Evolutionary conservation across 1,139 yeast species (phyloP).

Genomic region (Yarrowia galli): DNA sequence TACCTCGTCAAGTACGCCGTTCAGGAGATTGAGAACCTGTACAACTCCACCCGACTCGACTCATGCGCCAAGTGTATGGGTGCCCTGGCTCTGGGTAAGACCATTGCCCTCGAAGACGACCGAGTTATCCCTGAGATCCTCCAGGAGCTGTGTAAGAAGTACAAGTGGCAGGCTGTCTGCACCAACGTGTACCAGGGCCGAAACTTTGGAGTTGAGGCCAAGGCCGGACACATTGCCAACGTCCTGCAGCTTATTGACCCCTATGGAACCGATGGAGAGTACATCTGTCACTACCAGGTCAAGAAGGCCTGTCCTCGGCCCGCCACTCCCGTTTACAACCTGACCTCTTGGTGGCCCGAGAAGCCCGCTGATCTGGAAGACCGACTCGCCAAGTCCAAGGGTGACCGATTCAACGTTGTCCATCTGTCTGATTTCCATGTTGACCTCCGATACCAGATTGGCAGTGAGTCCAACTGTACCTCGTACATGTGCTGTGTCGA

Average conservation of each 20-base stretch:
- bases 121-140: constrained; percentile 56
- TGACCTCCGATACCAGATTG: constrained; percentile 62
- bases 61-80: constrained; percentile 54
- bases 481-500: constrained; percentile 58
- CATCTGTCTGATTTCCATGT: constrained; percentile 69
- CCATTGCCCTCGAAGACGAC: constrained; percentile 54
- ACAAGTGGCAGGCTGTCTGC: constrained; percentile 46
- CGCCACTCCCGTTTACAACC: constrained; percentile 53
- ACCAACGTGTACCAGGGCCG: constrained; percentile 40
- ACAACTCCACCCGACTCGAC: constrained; percentile 39
- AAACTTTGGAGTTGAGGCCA: constrained; percentile 44
- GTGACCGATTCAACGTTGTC: constrained; percentile 62
- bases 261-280: constrained; percentile 56
- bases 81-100: constrained; percentile 56
- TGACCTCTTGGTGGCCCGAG: constrained; percentile 55
- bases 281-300: constrained; percentile 58
- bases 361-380: constrained; percentile 51
- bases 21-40: constrained; percentile 40
- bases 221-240: constrained; percentile 58
- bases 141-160: constrained; percentile 55
- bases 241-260: constrained; percentile 56
- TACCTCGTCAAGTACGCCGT: constrained; percentile 39
- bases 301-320: constrained; percentile 54
- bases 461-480: constrained; percentile 66
- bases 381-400: constrained; percentile 50